Conservation (phyloP, 805 yeast species). For the Wickerhamiella parazyma region DNA sequence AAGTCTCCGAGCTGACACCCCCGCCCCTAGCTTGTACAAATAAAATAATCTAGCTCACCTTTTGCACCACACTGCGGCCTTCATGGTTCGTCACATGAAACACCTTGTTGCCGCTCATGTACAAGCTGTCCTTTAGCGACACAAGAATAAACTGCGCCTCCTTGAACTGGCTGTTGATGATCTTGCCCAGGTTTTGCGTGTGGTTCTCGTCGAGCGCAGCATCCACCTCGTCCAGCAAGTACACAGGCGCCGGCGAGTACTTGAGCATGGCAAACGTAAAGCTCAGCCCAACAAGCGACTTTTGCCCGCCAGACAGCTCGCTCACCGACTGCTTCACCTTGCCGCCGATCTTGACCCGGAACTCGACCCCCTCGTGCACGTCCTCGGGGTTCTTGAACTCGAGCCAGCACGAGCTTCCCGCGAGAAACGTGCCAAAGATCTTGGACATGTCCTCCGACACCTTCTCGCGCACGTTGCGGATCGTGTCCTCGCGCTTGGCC, state of each 20-base stretch:
- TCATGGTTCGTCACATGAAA: slow-evolving; percentile 91
- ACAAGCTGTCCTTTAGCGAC: slow-evolving; percentile 95
- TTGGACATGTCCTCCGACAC: slow-evolving; percentile 83
- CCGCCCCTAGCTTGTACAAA: background rate
- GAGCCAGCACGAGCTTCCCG: slow-evolving; percentile 79
- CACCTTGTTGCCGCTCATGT: slow-evolving; percentile 88
- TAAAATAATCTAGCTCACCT: background rate
- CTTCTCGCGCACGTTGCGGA: slow-evolving; percentile 71
- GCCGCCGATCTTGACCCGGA: slow-evolving; percentile 74
- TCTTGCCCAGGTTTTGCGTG: slow-evolving; percentile 93
- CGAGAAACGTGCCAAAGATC: slow-evolving; percentile 76
- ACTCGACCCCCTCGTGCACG: slow-evolving; percentile 81
- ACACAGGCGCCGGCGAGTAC: slow-evolving; percentile 98
- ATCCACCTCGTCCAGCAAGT: slow-evolving; percentile 93
- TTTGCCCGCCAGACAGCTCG: slow-evolving; percentile 93
- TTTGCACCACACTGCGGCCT: slow-evolving; percentile 31
- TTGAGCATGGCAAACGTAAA: slow-evolving; percentile 82
- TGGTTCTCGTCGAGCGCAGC: slow-evolving; percentile 96
- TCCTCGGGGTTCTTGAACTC: slow-evolving; percentile 71
- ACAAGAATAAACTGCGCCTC: slow-evolving; percentile 96
- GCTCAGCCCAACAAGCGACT: slow-evolving; percentile 86
- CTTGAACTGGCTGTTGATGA: slow-evolving; percentile 86
- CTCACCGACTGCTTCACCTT: slow-evolving; percentile 94
- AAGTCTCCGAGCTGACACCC: background rate
- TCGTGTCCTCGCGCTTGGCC: slow-evolving; percentile 70